Evolutionary conservation across 768 basidiomycete species (phyloP).

Genomic region (Dacryopinax spathularia): DNA sequence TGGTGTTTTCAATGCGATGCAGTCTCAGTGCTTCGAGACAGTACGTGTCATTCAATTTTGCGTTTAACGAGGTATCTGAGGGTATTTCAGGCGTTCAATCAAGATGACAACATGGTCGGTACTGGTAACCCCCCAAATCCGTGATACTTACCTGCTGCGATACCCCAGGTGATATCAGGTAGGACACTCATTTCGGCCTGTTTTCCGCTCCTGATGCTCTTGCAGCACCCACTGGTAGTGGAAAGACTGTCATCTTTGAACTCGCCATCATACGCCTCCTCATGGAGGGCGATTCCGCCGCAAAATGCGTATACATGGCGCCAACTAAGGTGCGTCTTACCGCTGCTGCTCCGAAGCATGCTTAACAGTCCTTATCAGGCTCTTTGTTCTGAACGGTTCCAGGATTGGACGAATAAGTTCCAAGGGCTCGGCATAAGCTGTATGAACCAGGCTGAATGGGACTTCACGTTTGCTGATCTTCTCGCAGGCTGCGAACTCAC

Average conservation of each 20-base stretch:
- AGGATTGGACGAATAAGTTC: conserved; percentile 78
- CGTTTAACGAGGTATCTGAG: neutral
- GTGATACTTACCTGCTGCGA: too few species aligned
- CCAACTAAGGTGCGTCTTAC: conserved; percentile 59
- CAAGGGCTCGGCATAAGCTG: conserved; percentile 61
- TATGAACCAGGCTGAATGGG: conserved; percentile 22
- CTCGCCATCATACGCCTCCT: conserved; percentile 71
- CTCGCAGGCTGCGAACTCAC: conserved; percentile 71
- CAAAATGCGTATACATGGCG: conserved; percentile 80
- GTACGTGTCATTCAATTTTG: conserved; percentile 30
- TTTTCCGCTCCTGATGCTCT: neutral
- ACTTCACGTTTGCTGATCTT: conserved; percentile 2
- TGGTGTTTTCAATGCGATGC: conserved; percentile 80
- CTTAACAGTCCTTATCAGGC: conserved; percentile 38
- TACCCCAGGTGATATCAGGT: conserved; percentile 66
- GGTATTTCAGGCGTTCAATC: conserved; percentile 37
- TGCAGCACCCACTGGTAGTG: conserved; percentile 85
- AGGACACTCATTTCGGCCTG: conserved; percentile 10
- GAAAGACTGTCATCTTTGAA: conserved; percentile 93
- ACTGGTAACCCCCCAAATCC: neutral
- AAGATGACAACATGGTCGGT: conserved; percentile 51
- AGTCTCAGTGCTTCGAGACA: conserved; percentile 65
- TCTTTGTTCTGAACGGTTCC: conserved; percentile 67
- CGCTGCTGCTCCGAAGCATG: neutral
- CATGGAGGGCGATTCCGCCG: conserved; percentile 27